These are phyloP conservation scores for Cylindrodendrum hubeiense DNA, from an alignment of 2,329 filamentous ascomycete species.

Conservation along the genomic window DNA sequence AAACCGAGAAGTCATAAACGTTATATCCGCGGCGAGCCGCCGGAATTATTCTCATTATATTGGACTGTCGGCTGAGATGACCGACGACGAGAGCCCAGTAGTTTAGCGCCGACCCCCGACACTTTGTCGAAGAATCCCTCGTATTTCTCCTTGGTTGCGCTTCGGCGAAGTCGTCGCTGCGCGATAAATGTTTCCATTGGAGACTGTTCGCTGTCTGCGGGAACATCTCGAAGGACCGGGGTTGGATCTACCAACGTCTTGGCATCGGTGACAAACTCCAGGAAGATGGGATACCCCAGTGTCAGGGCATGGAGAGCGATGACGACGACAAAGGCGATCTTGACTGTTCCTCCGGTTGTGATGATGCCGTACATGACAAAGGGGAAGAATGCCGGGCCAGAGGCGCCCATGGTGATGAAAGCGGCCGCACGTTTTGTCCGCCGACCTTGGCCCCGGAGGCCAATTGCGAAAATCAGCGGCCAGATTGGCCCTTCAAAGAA, in stretches of 20 bases:
- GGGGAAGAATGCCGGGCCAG: slow-evolving; percentile 80
- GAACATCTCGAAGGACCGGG: slow-evolving; percentile 36
- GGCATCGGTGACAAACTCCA: slow-evolving; percentile 61
- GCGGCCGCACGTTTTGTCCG: slow-evolving; percentile 84
- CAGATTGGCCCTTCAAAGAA: slow-evolving; percentile 88
- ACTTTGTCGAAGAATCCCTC: slow-evolving; percentile 42
- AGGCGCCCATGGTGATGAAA: slow-evolving; percentile 81
- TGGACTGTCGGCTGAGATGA: slow-evolving; percentile 49
- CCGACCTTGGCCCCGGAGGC: slow-evolving; percentile 83
- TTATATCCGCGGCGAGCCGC: slow-evolving; percentile 32
- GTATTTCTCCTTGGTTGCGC: slow-evolving; percentile 32
- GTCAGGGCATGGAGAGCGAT: slow-evolving; percentile 63
- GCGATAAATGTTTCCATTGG: slow-evolving; percentile 31
- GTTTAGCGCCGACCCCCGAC: slow-evolving; percentile 43
- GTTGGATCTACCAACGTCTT: slow-evolving; percentile 56
- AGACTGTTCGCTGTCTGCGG: slow-evolving; percentile 37
- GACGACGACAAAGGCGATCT: slow-evolving; percentile 74
- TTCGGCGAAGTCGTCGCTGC: slow-evolving; percentile 29
- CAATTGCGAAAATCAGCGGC: slow-evolving; percentile 84
- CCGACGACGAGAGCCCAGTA: slow-evolving; percentile 42
- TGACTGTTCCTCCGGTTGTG: slow-evolving; percentile 69
- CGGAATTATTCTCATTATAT: slow-evolving; percentile 43
- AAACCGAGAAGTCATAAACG: slow-evolving; percentile 29
- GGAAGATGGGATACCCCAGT: slow-evolving; percentile 62
- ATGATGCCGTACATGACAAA: slow-evolving; percentile 79